Evolutionary conservation across 345 rosid genomes (phyloP).

Genomic region (Salix caprea): DNA sequence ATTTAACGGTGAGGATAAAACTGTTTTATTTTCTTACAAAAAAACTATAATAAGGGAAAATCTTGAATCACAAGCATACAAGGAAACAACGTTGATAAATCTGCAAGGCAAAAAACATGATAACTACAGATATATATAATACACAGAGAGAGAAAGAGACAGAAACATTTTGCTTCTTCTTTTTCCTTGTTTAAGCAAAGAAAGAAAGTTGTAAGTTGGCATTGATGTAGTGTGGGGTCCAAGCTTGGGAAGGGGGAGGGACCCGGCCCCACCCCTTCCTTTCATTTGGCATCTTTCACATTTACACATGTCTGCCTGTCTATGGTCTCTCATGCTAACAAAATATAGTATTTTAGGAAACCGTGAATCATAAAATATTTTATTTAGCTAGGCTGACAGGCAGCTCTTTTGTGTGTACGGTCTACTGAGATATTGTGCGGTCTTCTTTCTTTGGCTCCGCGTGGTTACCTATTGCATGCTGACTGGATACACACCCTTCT

Average conservation of each 20-base stretch:
- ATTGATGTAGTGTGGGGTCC: background rate
- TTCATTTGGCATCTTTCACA: background rate
- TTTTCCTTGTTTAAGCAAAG: background rate
- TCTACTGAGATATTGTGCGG: no score
- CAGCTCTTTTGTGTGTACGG: no score
- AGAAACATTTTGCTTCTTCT: background rate
- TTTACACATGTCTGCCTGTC: background rate
- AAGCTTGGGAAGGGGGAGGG: background rate
- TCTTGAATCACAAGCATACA: background rate
- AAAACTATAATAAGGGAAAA: no score
- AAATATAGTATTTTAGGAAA: background rate
- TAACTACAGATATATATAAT: no score
- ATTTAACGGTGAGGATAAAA: no score
- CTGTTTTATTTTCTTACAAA: background rate
- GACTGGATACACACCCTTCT: no score
- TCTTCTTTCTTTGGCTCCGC: no score
- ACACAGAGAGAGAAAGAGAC: background rate
- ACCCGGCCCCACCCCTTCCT: background rate
- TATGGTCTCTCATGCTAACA: background rate
- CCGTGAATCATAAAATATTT: background rate
- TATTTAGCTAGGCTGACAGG: no score
- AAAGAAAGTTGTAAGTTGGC: background rate
- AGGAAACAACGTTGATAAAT: no score
- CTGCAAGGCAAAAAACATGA: background rate
- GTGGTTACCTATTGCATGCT: no score